Evolutionary conservation across 164 flowering plant genomes (phyloP), one percentile per base, ranked within the genome.

Genomic region (Vitis riparia): DNA sequence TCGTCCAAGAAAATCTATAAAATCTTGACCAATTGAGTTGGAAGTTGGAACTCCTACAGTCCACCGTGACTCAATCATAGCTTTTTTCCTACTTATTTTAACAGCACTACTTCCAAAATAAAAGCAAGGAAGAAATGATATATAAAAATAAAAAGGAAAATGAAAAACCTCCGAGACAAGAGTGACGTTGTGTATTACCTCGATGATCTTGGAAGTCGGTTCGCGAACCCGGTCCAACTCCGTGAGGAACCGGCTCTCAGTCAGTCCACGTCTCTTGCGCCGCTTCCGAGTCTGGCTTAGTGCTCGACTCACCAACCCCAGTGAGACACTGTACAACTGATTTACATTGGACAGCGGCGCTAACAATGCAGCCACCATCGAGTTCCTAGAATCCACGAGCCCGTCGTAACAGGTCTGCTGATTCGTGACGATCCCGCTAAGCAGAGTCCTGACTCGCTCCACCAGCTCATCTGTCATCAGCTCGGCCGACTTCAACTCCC

Each of bases 341-440:
- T 79, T 71, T 2, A 61, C 77, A 47, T 71, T 69, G 0, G 67
- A 29, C 15, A 85, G 48, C 17, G 83, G 78, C 50, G 29, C 66
- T 1, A 51, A 32, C 63, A 84, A 16, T 1, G 50, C 81, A 7
- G 10, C 13, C 17, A 14, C 68, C 47, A 82, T 15, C n/a, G 71
- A 44, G 30, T 81, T 75, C 60, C 66, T 68, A 3, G 81, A 62
- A 17, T 60, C 80, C 63, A 53, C 67, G 5, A 87, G 76, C 19
- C 85, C 88, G 10, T 87, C 90, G 52, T 48, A 74, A 64, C 90
- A 87, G 0, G 88, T 87, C 64, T 82, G 80, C 67, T 84, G 88
- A 69, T 86, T 83, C 0, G 90, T 86, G 48, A 84, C 82, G 0
- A 81, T 72, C 1, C 79, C 90, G 52, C 88, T 85, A 49, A 87